Evolutionary conservation across 2,329 filamentous ascomycete species (phyloP), one percentile per base, ranked within the genome.

Genomic region (Esteya vermicola): DNA sequence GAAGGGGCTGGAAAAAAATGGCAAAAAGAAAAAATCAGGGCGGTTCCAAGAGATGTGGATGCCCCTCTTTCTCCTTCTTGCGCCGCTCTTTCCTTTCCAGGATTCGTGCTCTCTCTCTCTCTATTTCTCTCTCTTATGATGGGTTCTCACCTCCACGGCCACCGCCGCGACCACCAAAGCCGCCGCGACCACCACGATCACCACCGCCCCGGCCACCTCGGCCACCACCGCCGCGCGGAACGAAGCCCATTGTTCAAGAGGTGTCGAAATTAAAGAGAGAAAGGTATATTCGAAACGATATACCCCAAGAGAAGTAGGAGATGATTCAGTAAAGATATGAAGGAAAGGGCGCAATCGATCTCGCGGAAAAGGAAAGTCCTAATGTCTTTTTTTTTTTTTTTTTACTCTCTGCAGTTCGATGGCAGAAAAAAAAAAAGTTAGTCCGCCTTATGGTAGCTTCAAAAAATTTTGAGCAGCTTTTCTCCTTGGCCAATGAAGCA

Each of bases 171-270:
- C 50, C 54, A 41, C 57, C 55, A 45, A 54, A 52, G 39, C 62
- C 57, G 40, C 61, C 58, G 43, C 61, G 54, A 45, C 55, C 50
- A 46, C 54, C 52, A 35, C 56, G 50, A 45, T 43, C 41, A 30
- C 41, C 37, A 28, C 47, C 45, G 42, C 53, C 54, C 32, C 58
- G 43, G n/a, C 58, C 54, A 47, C 52, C 35, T 49, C 52, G 28
- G 54, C 49, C n/a, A 28, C 47, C 45, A 42, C 53, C 54, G 31
- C 58, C 62, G 51, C 59, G 59, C 42, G 59, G 60, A 40, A 61
- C 61, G 45, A 67, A 65, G 48, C 56, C 62, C 63, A 67, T 67
- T 44, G 36, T 13, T 22, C 30, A 32, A 12, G 30, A 32, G 30
- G n/a, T 8, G 30, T 18, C 13, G n/a, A n/a, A 32, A 18, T 6